Conservation (phyloP, 805 yeast species). For the Myxozyma nipponensis region DNA sequence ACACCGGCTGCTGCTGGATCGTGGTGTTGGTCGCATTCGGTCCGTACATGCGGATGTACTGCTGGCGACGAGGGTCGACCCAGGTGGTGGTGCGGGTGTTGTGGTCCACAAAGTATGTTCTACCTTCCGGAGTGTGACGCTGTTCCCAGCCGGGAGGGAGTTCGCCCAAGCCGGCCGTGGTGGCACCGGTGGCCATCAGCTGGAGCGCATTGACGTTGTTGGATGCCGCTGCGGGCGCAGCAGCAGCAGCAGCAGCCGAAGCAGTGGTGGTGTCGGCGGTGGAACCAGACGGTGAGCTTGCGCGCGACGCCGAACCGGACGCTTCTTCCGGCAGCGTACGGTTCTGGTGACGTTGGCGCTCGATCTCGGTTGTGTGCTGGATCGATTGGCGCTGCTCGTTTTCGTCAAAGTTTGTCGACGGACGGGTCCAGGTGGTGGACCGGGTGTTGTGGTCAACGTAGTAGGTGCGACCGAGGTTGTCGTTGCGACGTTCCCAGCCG, state of each 20-base stretch:
- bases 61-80: slow-evolving; percentile 99
- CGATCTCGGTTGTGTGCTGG: slow-evolving; percentile 72
- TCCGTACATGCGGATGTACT: slow-evolving; percentile 90
- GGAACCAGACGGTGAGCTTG: slow-evolving; percentile 29
- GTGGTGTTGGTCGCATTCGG: slow-evolving; percentile 62
- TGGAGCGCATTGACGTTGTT: slow-evolving; percentile 37
- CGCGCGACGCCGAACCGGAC: slow-evolving; percentile 40
- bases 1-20: slow-evolving; percentile 95
- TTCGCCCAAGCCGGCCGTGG: slow-evolving; percentile 95
- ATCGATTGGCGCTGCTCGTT: slow-evolving; percentile 50
- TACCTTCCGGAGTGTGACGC: slow-evolving; percentile 94
- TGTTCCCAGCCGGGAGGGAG: slow-evolving; percentile 99
- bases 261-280: slow-evolving; percentile 11
- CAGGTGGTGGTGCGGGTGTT: slow-evolving; percentile 99
- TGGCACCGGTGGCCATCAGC: slow-evolving; percentile 74
- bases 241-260: no score
- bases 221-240: neutral
- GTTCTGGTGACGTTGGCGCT: slow-evolving; percentile 84
- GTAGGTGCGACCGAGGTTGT: slow-evolving; percentile 93
- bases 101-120: slow-evolving; percentile 98
- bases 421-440: slow-evolving; percentile 99
- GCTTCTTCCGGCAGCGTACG: slow-evolving; percentile 77
- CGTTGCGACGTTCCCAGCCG: slow-evolving; percentile 99
- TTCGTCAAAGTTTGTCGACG: slow-evolving; percentile 77
- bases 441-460: slow-evolving; percentile 97